Percentiles rank a stretch among this genome's conserved stretches.
These are phyloP conservation scores for Clohesyomyces aquaticus DNA, from an alignment of 495 filamentous ascomycete genomes.

Conservation along the genomic window DNA sequence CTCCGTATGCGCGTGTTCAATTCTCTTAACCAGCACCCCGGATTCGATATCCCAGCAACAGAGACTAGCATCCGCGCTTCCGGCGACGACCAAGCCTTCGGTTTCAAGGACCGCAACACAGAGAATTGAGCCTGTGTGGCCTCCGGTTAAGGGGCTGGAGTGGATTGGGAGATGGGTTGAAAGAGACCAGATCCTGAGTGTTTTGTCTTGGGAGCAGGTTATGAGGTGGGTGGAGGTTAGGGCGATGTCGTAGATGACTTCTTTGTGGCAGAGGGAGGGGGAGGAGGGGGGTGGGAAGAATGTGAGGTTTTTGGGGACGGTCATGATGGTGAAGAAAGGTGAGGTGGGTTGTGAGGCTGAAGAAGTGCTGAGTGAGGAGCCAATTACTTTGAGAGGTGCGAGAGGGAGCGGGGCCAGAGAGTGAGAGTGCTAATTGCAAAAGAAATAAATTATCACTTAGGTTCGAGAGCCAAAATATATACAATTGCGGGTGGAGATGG, in stretches of 20 bases:
- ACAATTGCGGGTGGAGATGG: no score
- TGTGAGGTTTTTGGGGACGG: no score
- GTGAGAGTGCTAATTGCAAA: no score
- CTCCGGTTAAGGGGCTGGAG: neutral
- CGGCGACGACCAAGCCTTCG: neutral
- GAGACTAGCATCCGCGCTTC: neutral
- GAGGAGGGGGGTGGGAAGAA: neutral
- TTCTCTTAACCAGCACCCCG: neutral
- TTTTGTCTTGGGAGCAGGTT: neutral
- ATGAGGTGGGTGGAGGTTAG: slow-evolving; percentile 1
- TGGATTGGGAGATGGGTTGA: neutral
- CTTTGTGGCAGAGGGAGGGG: neutral
- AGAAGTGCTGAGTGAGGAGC: no score
- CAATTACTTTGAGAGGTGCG: no score
- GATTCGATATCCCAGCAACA: neutral
- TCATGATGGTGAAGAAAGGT: no score
- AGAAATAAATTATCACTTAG: no score
- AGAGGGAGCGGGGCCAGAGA: no score
- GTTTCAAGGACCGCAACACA: slow-evolving; percentile 2
- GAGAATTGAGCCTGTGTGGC: neutral
- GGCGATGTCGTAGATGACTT: slow-evolving; percentile 2
- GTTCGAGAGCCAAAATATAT: no score
- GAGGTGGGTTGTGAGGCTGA: no score
- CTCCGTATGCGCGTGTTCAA: neutral
- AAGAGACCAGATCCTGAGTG: slow-evolving; percentile 8